A percentile compares a stretch with the other conserved stretches of the same genome.
Conservation (phyloP, 352 stramenopile species). For the Blastocystis sp. region DNA sequence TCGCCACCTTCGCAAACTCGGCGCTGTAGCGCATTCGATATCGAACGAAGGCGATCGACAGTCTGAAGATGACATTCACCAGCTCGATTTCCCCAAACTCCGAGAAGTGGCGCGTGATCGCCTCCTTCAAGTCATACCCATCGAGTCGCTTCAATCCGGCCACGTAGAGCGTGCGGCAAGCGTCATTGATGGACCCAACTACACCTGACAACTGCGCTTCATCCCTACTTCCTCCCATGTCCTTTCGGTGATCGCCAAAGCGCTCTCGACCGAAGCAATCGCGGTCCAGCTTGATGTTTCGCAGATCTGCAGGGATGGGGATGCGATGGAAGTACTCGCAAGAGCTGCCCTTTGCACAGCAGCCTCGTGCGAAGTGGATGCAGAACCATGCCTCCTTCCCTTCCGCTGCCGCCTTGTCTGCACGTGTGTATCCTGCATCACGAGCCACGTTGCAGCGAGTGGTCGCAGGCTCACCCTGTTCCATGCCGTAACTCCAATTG, state of each 20-base stretch:
- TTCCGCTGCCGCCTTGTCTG: conserved; percentile 74
- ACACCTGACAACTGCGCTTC: not conserved
- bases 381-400: conserved; percentile 80
- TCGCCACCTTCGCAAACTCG: conserved; percentile 74
- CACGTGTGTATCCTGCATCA: conserved; percentile 82
- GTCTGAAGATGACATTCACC: conserved; percentile 83
- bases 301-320: conserved; percentile 66
- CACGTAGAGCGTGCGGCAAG: conserved; percentile 83
- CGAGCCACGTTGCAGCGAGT: conserved; percentile 77
- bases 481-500: conserved; percentile 73
- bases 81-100: conserved; percentile 87
- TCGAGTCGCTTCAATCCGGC: conserved; percentile 72
- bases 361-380: conserved; percentile 82
- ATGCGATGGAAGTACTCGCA: conserved; percentile 86
- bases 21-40: conserved; percentile 68
- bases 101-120: conserved; percentile 78
- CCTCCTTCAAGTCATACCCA: conserved; percentile 70
- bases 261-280: conserved; percentile 84
- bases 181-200: conserved; percentile 81
- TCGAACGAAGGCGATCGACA: conserved; percentile 82
- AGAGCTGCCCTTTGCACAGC: conserved; percentile 77
- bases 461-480: conserved; percentile 75
- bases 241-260: conserved; percentile 80
- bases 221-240: conserved; percentile 75
- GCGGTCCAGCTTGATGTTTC: conserved; percentile 69